Evolutionary conservation across 768 basidiomycete species (phyloP), one percentile per base, ranked within the genome.

Genomic region (Tulasnella sp.): DNA sequence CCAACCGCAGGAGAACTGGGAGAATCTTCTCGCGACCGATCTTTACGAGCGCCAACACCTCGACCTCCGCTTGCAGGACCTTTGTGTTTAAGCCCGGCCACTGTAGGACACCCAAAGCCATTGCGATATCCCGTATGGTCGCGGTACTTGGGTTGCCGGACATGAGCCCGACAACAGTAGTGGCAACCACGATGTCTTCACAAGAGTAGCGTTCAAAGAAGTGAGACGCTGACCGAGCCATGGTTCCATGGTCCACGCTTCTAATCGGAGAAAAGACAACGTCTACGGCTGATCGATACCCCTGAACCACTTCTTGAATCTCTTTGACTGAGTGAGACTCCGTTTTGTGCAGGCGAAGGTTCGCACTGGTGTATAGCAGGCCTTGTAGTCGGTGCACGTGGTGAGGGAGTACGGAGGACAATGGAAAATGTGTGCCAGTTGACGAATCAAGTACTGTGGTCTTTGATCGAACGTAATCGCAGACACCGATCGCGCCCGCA

Each of bases 341-440:
- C 22, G n/a, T 29, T n/a, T 24, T 7, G 50, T 24, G 21, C 11
- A 52, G 29, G 29, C 21, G 29, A 11, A 52, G 50, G 11, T 72
- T 76, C 21, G 72, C 74, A 44, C 69, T 70, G 19, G 72, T 74
- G 59, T 75, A 73, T 45, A 76, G 67, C 42, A 77, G 70, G 64
- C 74, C 75, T 64, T 77, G 76, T 5, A 78, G 65, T 4, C 76
- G 73, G 55, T 74, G 75, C 2, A 71, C 63, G 53, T 73, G 75
- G 53, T 57, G 65, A 24, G 67, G 64, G 7, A 72, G 66, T 0
- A 74, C 34, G 7, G 34, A 38, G 15, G 34, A 15, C 7, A 38
- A 15, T 38, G 34, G 34, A 5, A 15, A 56, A 19, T 52, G 22
- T 9, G 34, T 38, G 65, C 15, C 4, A 64, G 63, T 2, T 64